Evolutionary conservation across 306 rosid genomes (phyloP), one percentile per base, ranked within the genome.

Genomic region (Delonix regia): DNA sequence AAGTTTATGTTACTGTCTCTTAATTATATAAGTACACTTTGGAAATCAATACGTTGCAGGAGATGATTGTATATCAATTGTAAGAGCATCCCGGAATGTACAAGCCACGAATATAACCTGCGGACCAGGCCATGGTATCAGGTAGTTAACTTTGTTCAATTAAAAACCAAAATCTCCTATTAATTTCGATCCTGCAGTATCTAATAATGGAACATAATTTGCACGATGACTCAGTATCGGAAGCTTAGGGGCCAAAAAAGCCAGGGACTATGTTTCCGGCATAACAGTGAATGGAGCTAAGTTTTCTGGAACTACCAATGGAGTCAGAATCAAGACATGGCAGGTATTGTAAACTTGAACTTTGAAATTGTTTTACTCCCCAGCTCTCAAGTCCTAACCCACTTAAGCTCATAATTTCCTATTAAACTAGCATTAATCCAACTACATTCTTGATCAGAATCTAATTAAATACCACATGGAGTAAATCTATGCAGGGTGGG

Each of bases 81-180:
- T 84, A 18, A 78, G 78, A 59, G 98, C 95, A 39, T 89, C 95
- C 39, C 70, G 9, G 38, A 82, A 88, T 2, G 85, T 93, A 27
- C 68, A 34, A 80, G 95, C 90, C 66, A 76, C 76, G 6, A 53
- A 85, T 59, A 90, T 93, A 39, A 87, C 89, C 21, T 93, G 98
- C 28, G 98, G 98, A 71, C 95, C 98, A 1, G 98, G 98, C 15
- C 98, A 93, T 79, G 98, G 98, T 38, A 91, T 93, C 75, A 92
- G 97, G 97, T 91, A 73, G 60, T 24, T 49, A 7, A 6, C 1
- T 3, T 9, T 42, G 10, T 1, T 34, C n/a, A 34, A 18, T 64
- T 8, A 64, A 14, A 60, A 60, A 11, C 64, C 41, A 30, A 34
- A 33, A 34, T 7, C 45, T 33, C 24, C 45, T 1, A 62, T 62